Base-by-base conservation (phyloP, 108 stramenopile species). In the Skeletonema grethae region DNA sequence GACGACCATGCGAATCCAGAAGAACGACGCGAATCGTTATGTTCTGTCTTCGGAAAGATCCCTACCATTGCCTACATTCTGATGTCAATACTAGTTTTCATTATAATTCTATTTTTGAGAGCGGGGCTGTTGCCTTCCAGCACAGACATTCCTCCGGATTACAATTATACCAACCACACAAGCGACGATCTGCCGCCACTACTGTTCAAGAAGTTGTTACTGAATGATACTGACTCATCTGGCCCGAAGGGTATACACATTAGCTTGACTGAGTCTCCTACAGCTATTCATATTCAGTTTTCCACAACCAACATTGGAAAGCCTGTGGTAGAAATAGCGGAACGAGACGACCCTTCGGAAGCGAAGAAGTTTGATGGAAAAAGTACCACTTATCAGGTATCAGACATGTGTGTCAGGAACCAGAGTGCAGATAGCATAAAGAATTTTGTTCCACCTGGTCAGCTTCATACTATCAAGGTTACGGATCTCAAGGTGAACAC, bases 321-420 rank as follows among this genome's bases (percentile, higher is more conserved):
- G 30, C 79, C 85, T 11, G 61, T 87, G 0, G 84, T 85, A 5
- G 61, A 70, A 61, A 72, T 81, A 24, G 78, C 69, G 5, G 45
- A 67, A 25, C 29, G 28, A 15, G 53, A 50, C 25, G 5, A 15
- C 16, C 9, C 25, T 35, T 20, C 45, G 0, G 45, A 16, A 3
- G 30, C 36, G 25, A 56, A 25, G n/a, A 43, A 36, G 22, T 50
- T 56, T 11, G 59, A 72, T 0, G 84, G 84, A 3, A 22, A 7
- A n/a, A 72, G 77, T 24, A 67, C 74, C 16, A 89, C 89, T n/a
- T 93, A 93, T 56, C 20, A 57, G 24, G 82, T 87, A 6, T 41
- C 48, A 0, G 92, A 93, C 57, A 75, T 93, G 87, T 93, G 92
- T 65, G 73, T 82, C 61, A 80, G 68, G 41, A 89, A 88, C 5